Base-by-base conservation (phyloP, 495 filamentous ascomycete genomes). In the Aspergillus heteromorphus region DNA sequence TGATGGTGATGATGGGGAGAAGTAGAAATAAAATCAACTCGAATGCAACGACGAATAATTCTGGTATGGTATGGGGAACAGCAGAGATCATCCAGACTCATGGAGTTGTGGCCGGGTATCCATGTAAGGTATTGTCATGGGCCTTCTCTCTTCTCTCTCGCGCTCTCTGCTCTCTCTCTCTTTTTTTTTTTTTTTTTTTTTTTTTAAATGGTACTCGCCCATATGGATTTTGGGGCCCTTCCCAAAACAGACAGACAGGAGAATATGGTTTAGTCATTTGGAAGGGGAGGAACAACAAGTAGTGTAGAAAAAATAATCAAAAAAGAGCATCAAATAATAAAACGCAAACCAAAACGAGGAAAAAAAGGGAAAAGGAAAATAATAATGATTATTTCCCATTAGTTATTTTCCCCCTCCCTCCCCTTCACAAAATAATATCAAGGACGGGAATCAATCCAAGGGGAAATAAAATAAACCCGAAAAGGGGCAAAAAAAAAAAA, bases 401-500 rank as follows among this genome's bases (percentile, higher is more conserved):
- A n/a, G 23, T 25, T 20, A 43, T 43, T 43, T 43, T 16, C 40
- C 40, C 40, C 40, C 40, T 16, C 40, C 40, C 40, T 18, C 40
- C 21, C 40, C 13, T 18, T 18, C 40, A 18, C n/a, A n/a, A n/a
- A n/a, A n/a, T n/a, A 20, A 20, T 13, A 43, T 20, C 19, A 43
- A 43, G 7, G 20, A 27, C 23, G 23, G 23, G n/a, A n/a, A n/a
- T n/a, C n/a, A 27, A 27, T 27, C 23, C 23, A 41, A 41, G 16
- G 40, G 40, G 40, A 23, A 21, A 4, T 4, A 20, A 21, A 21
- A 25, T 47, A 43, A 47, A 56, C 6, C 21, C 10, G 31, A 14
- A 48, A 52, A 48, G 52, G 29, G 42, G 17, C 30, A 51, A 40
- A 53, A 54, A 59, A 57, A 53, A 49, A 19, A 20, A 40, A 51